phyloP scores from a whole-genome alignment of 129 eudicot genomes.

The Pseudognaphalium luteoalbum region DNA sequence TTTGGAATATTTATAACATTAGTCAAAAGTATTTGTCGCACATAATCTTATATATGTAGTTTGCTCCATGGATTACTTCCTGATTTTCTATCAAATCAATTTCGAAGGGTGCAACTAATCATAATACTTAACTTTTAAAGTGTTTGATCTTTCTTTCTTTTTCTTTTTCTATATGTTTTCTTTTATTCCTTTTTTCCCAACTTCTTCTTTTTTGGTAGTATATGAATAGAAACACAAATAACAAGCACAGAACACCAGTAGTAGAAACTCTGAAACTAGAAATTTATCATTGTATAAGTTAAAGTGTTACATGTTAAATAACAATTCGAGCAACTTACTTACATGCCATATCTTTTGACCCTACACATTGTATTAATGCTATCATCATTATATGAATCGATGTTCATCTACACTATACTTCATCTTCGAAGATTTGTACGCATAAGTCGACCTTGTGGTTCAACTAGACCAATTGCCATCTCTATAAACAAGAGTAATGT shows the following conservation, averaged over 20 bases:
- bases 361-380: conserved; percentile 20
- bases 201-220: neutral
- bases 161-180: too few relatives aligned
- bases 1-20: too few relatives aligned
- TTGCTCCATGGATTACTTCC: too few relatives aligned
- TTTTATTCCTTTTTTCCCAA: neutral
- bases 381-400: conserved; percentile 20
- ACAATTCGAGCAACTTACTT: conserved; percentile 1
- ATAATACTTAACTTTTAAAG: too few relatives aligned
- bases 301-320: conserved; percentile 14
- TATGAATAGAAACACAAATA: neutral
- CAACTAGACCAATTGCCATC: conserved; percentile 6
- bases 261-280: neutral
- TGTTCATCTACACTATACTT: conserved; percentile 23
- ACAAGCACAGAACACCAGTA: neutral
- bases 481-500: neutral
- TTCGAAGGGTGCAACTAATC: too few relatives aligned
- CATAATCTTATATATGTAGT: too few relatives aligned
- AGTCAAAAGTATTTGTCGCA: too few relatives aligned
- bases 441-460: conserved; percentile 14
- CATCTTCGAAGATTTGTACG: conserved; percentile 25
- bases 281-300: conserved; percentile 2
- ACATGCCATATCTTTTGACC: conserved; percentile 15
- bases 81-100: too few relatives aligned
- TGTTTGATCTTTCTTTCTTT: too few relatives aligned